A percentile compares a stretch with the other conserved stretches of the same genome.
These are phyloP conservation scores for Bryum argenteum DNA, from an alignment of 225 moss, liverwort and hornwort genomes.

Conservation along the genomic window DNA sequence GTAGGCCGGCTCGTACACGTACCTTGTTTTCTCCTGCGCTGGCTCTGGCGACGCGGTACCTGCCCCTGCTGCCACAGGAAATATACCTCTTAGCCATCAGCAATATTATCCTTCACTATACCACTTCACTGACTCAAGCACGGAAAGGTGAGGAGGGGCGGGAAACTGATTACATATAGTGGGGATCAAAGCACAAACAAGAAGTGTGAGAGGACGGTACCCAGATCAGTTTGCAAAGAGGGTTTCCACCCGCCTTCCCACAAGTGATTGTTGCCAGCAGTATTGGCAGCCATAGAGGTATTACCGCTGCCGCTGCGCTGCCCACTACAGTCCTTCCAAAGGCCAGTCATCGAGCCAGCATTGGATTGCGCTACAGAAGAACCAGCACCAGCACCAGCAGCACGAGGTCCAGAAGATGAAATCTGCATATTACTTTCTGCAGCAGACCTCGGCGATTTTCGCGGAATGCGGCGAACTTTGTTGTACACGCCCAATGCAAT, in stretches of 20 bases:
- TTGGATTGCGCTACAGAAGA: slow-evolving; percentile 55
- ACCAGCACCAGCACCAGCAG: slow-evolving; percentile 35
- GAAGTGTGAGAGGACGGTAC: slow-evolving; percentile 25
- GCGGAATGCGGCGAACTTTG: slow-evolving; percentile 80
- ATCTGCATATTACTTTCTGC: slow-evolving; percentile 28
- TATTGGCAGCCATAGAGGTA: slow-evolving; percentile 46
- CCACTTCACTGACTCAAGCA: too few species aligned
- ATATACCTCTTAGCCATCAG: neutral
- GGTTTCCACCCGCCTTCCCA: slow-evolving; percentile 93
- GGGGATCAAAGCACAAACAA: slow-evolving; percentile 4
- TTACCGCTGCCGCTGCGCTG: slow-evolving; percentile 65
- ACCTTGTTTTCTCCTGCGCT: slow-evolving; percentile 61
- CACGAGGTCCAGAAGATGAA: slow-evolving; percentile 23
- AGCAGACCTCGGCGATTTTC: slow-evolving; percentile 33
- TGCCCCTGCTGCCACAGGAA: slow-evolving; percentile 34
- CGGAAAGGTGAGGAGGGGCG: too few species aligned
- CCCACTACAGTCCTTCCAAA: slow-evolving; percentile 92
- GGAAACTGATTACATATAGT: neutral
- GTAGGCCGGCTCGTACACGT: slow-evolving; percentile 89
- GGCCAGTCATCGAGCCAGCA: slow-evolving; percentile 65
- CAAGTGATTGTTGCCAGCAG: slow-evolving; percentile 58
- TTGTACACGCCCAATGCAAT: slow-evolving; percentile 92
- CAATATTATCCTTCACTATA: too few species aligned
- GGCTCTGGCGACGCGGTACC: slow-evolving; percentile 51
- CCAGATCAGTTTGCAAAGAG: slow-evolving; percentile 62